Evolutionary conservation across 495 filamentous ascomycete species (phyloP).

Genomic region (Podospora pseudocomata): DNA sequence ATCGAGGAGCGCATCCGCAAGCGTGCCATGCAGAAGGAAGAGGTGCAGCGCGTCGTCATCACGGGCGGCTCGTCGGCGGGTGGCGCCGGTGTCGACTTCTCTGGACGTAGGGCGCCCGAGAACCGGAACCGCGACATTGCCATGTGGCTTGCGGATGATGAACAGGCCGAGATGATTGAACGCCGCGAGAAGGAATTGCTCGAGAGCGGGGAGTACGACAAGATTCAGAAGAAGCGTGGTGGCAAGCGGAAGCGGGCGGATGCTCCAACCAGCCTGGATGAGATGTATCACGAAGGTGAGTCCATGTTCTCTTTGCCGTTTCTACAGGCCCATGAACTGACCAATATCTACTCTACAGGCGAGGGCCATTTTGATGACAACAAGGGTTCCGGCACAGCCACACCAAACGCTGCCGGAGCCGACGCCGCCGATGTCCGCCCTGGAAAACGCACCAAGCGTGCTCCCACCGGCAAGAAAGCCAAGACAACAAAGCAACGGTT

Average conservation of each 20-base stretch:
- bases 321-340: constrained; percentile 1
- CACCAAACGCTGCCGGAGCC: constrained; percentile 54
- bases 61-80: constrained; percentile 65
- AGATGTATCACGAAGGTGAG: constrained; percentile 98
- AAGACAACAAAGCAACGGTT: constrained; percentile 88
- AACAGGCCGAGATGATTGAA: constrained; percentile 88
- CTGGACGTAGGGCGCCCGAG: constrained; percentile 74
- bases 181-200: constrained; percentile 79
- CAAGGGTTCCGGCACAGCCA: constrained; percentile 79
- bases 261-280: constrained; percentile 73
- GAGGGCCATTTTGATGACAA: constrained; percentile 92
- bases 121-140: constrained; percentile 94
- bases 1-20: constrained; percentile 99
- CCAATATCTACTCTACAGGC: constrained; percentile 48
- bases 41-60: constrained; percentile 98
- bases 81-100: constrained; percentile 75
- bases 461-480: constrained; percentile 72
- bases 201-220: constrained; percentile 56
- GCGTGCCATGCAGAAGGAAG: constrained; percentile 96
- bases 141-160: constrained; percentile 94
- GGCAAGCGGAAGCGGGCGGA: constrained; percentile 43
- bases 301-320: constrained; percentile 14
- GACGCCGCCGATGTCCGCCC: constrained; percentile 35
- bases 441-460: constrained; percentile 45
- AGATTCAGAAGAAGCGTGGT: constrained; percentile 65